These are phyloP conservation scores for Blastocystis sp. DNA, from an alignment of 352 stramenopile species.

Conservation along the genomic window DNA sequence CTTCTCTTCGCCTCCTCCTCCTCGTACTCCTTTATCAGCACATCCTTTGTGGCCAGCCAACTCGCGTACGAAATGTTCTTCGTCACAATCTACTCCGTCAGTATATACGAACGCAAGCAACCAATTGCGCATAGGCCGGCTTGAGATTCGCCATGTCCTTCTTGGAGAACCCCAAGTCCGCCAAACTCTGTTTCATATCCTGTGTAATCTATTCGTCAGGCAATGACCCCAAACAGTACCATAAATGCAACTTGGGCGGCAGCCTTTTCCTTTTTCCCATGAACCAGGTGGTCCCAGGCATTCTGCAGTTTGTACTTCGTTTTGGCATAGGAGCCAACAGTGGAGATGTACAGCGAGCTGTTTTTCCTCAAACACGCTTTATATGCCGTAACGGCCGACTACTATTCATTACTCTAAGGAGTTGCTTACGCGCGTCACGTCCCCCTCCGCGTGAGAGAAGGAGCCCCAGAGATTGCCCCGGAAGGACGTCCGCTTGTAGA, in stretches of 20 bases:
- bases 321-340: constrained; percentile 11
- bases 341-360: constrained; percentile 16
- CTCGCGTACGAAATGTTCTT: constrained; percentile 30
- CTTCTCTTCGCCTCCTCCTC: constrained; percentile 5
- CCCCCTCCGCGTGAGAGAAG: constrained; percentile 2
- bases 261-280: constrained; percentile 47
- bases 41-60: not conserved
- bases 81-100: constrained; percentile 18
- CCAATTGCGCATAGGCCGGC: constrained; percentile 38
- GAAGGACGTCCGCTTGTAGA: constrained; percentile 47
- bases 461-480: constrained; percentile 25
- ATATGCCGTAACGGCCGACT: constrained; percentile 28
- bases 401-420: not conserved
- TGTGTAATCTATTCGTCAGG: constrained; percentile 41
- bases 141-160: constrained; percentile 27
- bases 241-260: constrained; percentile 62
- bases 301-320: constrained; percentile 59
- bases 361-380: constrained; percentile 20
- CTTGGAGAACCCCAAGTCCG: constrained; percentile 1
- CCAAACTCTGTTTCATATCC: constrained; percentile 30
- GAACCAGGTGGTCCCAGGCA: not conserved
- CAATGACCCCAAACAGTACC: not conserved
- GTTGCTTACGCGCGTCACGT: constrained; percentile 2
- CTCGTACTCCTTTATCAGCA: constrained; percentile 21
- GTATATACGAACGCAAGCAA: not conserved